Evolutionary conservation across 768 basidiomycete species (phyloP), one percentile per base, ranked within the genome.

Genomic region (Amanita phalloides): DNA sequence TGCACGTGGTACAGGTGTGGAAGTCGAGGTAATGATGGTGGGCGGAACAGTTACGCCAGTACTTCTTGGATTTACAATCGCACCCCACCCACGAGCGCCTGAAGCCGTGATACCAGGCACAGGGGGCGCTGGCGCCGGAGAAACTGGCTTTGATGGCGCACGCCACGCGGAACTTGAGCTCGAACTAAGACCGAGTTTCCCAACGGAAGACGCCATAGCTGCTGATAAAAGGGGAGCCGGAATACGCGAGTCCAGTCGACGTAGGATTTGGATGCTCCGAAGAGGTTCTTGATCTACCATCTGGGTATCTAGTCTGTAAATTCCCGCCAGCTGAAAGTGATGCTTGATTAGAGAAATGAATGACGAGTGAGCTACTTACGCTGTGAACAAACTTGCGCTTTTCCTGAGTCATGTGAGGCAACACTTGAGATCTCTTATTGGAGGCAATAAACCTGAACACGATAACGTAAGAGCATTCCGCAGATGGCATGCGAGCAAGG

Each of bases 281-380:
- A 87, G 77, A 0, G 95, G 95, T 58, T 96, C 95, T 59, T 87
- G 86, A 63, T 97, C 95, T 17, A 99, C 79, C 71, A 92, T 81
- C 58, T 87, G 79, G 0, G 85, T 81, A 54, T 90, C 86, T 63
- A 97, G 79, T 17, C 90, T 75, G 62, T 95, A 98, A 4, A 84
- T 68, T 6, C 76, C 70, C 1, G 90, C 88, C 20, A 96, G 75
- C 81, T 88, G 57, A 23, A 56, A 23, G 49, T 45, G 21, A 23
- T 26, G 3, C 21, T n/a, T 33, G 17, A 44, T 48, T 13, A 49
- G 33, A 4, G n/a, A 56, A 25, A 45, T 44, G 11, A 45, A 51
- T 45, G 28, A 32, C 41, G 25, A 38, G 7, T 7, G 25, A 41
- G 36, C 26, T 37, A 63, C 84, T 50, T 58, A 86, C 86, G 56